Conservation (phyloP, 768 basidiomycete species). For the Pleurotus djamor region DNA sequence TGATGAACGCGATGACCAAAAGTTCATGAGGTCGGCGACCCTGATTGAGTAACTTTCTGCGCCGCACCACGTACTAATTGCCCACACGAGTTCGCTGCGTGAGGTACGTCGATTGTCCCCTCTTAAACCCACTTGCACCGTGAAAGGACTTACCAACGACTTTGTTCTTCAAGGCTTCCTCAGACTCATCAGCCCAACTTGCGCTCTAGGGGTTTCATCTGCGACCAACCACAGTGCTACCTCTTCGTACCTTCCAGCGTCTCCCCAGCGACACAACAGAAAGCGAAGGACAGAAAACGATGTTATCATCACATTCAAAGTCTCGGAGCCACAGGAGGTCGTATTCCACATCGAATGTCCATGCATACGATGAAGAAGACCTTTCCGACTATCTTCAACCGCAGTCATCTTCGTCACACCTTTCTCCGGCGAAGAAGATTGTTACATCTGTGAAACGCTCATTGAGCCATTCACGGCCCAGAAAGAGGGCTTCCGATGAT, state of each 20-base stretch:
- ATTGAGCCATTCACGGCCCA: neutral
- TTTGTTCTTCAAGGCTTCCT: neutral
- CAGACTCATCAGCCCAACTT: neutral
- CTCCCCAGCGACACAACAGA: neutral
- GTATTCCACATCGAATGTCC: neutral
- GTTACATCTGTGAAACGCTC: neutral
- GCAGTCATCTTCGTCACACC: neutral
- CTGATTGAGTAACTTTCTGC: neutral
- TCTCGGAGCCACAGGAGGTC: neutral
- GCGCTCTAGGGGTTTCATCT: too few relatives aligned
- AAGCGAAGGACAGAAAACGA: neutral
- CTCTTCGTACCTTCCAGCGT: neutral
- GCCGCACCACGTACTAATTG: conserved; percentile 1
- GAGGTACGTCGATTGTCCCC: neutral
- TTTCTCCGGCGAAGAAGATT: conserved; percentile 2
- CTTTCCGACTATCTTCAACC: neutral
- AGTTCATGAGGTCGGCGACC: neutral
- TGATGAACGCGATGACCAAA: neutral
- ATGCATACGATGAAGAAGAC: neutral
- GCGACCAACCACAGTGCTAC: too few relatives aligned
- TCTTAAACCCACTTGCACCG: neutral
- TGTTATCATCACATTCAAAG: neutral
- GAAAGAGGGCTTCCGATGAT: neutral
- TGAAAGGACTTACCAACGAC: neutral
- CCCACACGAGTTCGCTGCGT: conserved; percentile 1